These are phyloP conservation scores for Scedosporium minutisporum DNA, from an alignment of 2,329 filamentous ascomycete genomes.

Conservation along the genomic window DNA sequence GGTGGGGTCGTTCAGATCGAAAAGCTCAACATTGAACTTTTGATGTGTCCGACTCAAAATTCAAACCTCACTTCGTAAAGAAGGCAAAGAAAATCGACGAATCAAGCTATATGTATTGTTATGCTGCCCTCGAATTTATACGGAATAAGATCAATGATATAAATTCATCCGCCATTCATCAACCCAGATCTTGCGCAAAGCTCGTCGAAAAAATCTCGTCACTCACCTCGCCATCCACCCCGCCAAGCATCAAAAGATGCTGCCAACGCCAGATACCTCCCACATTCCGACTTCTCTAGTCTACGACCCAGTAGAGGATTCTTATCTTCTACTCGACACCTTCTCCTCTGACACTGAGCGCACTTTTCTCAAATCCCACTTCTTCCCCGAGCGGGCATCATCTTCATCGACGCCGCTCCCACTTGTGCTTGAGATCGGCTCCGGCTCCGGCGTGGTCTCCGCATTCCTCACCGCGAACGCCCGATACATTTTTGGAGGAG, in stretches of 20 bases:
- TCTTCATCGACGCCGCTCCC: constrained; percentile 27
- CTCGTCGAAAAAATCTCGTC: too few species aligned
- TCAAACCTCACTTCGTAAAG: too few species aligned
- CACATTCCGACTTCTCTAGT: constrained; percentile 83
- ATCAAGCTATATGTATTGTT: too few species aligned
- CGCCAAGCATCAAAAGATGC: constrained; percentile 43
- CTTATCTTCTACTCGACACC: constrained; percentile 86
- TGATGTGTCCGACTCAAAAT: too few species aligned
- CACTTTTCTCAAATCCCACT: constrained; percentile 56
- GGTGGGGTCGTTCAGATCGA: too few species aligned
- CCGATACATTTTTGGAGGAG: constrained; percentile 20
- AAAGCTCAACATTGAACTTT: too few species aligned
- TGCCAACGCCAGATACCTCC: constrained; percentile 86
- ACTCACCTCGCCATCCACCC: background rate
- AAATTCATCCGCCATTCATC: too few species aligned
- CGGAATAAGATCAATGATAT: too few species aligned
- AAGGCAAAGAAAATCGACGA: too few species aligned
- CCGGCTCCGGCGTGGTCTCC: constrained; percentile 88
- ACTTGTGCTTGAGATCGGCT: constrained; percentile 75
- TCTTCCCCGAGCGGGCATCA: constrained; percentile 24
- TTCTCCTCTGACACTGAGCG: constrained; percentile 64
- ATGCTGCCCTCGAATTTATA: too few species aligned
- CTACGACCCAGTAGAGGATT: constrained; percentile 95
- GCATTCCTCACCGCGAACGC: constrained; percentile 70
- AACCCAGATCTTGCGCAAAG: too few species aligned